These are phyloP conservation scores for Penicillium sp. DNA, from an alignment of 2,329 filamentous ascomycete species.

Conservation along the genomic window DNA sequence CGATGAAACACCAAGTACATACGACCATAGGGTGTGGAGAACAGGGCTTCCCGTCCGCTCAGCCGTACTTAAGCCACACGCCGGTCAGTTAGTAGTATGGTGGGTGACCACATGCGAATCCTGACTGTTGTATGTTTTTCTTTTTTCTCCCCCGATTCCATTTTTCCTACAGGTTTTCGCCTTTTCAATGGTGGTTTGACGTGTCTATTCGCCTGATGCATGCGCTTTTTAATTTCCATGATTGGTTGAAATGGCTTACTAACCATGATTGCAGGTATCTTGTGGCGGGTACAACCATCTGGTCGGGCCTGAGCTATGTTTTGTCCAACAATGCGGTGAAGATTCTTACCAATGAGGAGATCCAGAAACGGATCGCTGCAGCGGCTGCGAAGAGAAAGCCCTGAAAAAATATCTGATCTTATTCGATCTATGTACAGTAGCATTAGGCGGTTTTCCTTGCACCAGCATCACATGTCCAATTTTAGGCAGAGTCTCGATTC, in stretches of 20 bases:
- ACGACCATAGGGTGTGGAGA: conserved; percentile 50
- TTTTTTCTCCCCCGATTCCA: not conserved
- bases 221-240: not conserved
- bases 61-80: conserved; percentile 51
- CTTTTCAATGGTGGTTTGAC: not conserved
- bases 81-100: conserved; percentile 51
- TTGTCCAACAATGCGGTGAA: conserved; percentile 89
- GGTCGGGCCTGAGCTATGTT: conserved; percentile 91
- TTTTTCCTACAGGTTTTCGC: no score
- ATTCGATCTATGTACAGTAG: conserved; percentile 4
- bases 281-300: conserved; percentile 85
- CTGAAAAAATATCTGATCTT: not conserved
- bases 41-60: conserved; percentile 52
- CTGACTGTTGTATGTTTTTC: conserved; percentile 46
- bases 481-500: not conserved
- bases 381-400: conserved; percentile 29
- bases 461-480: not conserved
- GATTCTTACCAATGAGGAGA: conserved; percentile 62
- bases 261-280: conserved; percentile 61
- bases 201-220: not conserved
- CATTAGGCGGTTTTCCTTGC: not conserved
- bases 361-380: conserved; percentile 36
- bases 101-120: conserved; percentile 52
- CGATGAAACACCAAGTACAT: conserved; percentile 25
- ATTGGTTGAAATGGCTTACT: not conserved